Conservation (phyloP, 1,139 yeast genomes). For the Barnettozyma hawaiiensis region DNA sequence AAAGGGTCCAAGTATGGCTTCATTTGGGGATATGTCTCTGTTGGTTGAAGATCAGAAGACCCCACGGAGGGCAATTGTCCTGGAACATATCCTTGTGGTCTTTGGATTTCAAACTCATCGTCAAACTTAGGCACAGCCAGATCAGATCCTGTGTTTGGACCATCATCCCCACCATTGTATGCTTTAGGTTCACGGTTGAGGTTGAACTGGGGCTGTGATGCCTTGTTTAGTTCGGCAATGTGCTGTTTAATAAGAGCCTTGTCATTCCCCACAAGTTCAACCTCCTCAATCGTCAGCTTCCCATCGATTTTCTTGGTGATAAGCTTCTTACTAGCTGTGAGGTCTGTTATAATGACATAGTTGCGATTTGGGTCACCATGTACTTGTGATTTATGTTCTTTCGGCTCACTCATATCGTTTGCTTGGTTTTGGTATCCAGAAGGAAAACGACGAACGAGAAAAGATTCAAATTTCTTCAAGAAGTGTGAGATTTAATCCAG, state of each 20-base stretch:
- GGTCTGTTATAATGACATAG: background rate
- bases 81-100: background rate
- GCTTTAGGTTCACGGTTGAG: background rate
- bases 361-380: constrained; percentile 1
- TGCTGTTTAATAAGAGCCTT: background rate
- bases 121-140: constrained; percentile 31
- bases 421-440: too few relatives aligned
- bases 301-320: constrained; percentile 2
- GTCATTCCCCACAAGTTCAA: background rate
- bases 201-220: background rate
- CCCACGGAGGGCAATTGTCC: constrained; percentile 37
- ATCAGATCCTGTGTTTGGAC: background rate
- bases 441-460: too few relatives aligned
- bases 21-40: constrained; percentile 42
- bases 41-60: constrained; percentile 47
- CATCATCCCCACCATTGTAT: background rate
- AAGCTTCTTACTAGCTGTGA: background rate
- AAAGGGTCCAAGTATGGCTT: constrained; percentile 39
- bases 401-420: background rate
- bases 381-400: background rate
- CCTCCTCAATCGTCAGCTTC: constrained; percentile 1
- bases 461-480: too few relatives aligned
- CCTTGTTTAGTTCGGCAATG: background rate
- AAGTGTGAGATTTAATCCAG: background rate
- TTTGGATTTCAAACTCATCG: constrained; percentile 26